These are phyloP conservation scores for Artemisia tridentata DNA, from an alignment of 129 eudicot species.

Conservation along the genomic window DNA sequence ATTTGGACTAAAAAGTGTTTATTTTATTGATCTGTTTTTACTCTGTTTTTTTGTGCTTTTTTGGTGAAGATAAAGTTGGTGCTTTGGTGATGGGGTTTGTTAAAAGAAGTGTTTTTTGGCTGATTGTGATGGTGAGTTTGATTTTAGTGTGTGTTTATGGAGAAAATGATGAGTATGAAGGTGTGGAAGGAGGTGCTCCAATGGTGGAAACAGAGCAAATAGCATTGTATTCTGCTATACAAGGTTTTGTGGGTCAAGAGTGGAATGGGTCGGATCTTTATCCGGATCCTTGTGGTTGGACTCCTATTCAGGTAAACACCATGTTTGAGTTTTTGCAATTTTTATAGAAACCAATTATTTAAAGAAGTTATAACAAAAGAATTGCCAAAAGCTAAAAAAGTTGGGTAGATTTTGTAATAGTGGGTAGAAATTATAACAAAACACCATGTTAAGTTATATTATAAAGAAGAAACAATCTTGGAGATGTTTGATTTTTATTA, in stretches of 20 bases:
- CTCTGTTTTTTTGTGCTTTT: constrained; percentile 2
- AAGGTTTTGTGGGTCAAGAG: constrained; percentile 72
- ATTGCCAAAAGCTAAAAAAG: not conserved
- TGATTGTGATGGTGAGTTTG: constrained; percentile 29
- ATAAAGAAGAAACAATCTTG: not conserved
- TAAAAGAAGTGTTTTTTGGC: not conserved
- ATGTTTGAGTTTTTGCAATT: constrained; percentile 7
- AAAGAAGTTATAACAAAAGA: too few species aligned
- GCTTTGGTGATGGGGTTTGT: constrained; percentile 26
- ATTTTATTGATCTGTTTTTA: constrained; percentile 4
- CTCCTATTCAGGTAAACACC: constrained; percentile 67
- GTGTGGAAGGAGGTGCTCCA: constrained; percentile 40
- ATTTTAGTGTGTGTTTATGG: constrained; percentile 31
- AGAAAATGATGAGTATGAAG: constrained; percentile 31
- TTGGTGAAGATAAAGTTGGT: not conserved
- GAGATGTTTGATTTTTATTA: not conserved
- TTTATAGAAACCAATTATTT: not conserved
- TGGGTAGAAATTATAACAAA: too few species aligned
- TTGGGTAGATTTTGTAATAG: not conserved
- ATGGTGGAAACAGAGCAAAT: constrained; percentile 70
- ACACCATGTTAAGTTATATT: not conserved
- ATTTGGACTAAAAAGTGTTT: too few species aligned
- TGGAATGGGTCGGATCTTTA: constrained; percentile 90
- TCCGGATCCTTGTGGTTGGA: constrained; percentile 96
- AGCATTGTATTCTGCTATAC: constrained; percentile 62